Percentiles rank a stretch among this genome's conserved stretches.
These are phyloP conservation scores for Cicer yamashitae DNA, from an alignment of 306 rosid genomes.

Conservation along the genomic window DNA sequence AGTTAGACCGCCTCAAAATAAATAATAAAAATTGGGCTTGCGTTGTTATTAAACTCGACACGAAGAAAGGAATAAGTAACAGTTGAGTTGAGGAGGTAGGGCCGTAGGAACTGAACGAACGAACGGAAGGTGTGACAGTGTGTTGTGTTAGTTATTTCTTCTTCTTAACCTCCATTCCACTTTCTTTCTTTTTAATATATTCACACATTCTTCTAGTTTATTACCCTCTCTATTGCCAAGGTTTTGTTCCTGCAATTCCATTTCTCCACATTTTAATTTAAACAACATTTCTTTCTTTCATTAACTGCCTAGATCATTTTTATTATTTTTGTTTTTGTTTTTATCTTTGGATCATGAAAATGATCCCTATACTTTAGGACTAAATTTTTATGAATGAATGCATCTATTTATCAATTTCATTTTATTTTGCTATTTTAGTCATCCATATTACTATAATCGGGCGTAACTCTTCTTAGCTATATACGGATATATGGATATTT, in stretches of 20 bases:
- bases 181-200: background rate
- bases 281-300: too few relatives aligned
- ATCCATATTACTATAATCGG: background rate
- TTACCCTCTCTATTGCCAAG: too few relatives aligned
- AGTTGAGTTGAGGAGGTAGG: background rate
- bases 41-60: slow-evolving; percentile 28
- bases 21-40: background rate
- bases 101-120: background rate
- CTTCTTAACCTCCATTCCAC: background rate
- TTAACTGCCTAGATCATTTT: too few relatives aligned
- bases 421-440: background rate
- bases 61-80: slow-evolving; percentile 36
- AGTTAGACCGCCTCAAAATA: background rate
- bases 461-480: background rate
- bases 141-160: background rate
- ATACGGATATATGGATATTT: too few relatives aligned
- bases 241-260: too few relatives aligned
- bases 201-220: background rate
- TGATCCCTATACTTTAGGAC: background rate
- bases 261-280: too few relatives aligned
- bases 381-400: background rate
- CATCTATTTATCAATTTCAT: background rate
- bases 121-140: slow-evolving; percentile 26
- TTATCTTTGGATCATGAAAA: background rate
- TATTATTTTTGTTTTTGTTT: too few relatives aligned